Conservation (phyloP, 305 asterid species). For the Vinca major region DNA sequence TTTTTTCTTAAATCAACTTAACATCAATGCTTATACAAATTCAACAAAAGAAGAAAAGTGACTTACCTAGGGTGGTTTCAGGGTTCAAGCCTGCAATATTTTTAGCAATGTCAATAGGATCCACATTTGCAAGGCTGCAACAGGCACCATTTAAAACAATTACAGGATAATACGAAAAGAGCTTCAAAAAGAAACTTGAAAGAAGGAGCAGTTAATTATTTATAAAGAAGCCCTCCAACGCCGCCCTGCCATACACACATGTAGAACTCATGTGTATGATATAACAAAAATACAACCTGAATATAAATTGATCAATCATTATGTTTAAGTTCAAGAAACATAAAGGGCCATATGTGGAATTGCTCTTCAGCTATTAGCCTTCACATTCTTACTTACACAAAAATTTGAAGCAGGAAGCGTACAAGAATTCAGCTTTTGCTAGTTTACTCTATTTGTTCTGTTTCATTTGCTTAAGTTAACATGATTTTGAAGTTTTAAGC, state of each 20-base stretch:
- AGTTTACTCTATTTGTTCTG: neutral
- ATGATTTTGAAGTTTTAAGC: neutral
- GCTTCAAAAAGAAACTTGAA: conserved; percentile 11
- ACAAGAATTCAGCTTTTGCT: neutral
- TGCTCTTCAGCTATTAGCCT: neutral
- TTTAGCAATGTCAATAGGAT: conserved; percentile 88
- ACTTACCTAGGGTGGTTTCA: conserved; percentile 88
- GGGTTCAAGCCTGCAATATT: conserved; percentile 78
- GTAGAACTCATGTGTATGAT: neutral
- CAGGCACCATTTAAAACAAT: conserved; percentile 7
- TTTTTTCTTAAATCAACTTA: neutral
- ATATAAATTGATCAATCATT: neutral
- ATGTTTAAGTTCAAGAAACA: neutral
- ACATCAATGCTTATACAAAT: neutral
- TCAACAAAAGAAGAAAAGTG: neutral
- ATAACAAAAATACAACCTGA: neutral
- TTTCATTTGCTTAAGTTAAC: neutral
- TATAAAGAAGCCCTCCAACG: neutral
- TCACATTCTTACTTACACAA: neutral
- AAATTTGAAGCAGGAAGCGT: neutral
- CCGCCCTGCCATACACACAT: neutral
- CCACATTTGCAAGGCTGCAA: conserved; percentile 93
- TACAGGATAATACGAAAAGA: neutral
- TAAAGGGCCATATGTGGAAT: neutral
- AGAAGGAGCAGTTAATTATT: neutral